Base-by-base conservation (phyloP, 305 asterid species). In the Salvia sclarea region DNA sequence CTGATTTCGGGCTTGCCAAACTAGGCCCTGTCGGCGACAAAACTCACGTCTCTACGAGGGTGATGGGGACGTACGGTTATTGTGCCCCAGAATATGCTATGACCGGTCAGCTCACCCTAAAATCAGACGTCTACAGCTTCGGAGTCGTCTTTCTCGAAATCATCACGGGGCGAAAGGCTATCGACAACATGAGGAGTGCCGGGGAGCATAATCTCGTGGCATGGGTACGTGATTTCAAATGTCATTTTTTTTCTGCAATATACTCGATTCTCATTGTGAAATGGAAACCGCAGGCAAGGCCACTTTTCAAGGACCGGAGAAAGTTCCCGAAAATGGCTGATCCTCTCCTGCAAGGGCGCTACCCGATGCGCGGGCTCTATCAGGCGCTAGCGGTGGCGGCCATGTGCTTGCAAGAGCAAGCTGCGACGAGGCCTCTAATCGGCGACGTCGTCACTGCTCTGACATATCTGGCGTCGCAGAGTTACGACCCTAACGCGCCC, bases 21-120 rank as follows among this genome's bases (percentile, higher is more conserved):
- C 78, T 95, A 49, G 99, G 99, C 1, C 99, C 99, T 0, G 96
- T 95, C 43, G 99, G 99, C 6, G 99, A 94, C 71, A 86, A 91
- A 79, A 94, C 97, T 64, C 97, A 94, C 38, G 99, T 94, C 45
- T 86, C 99, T 6, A 94, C 99, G 12, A 81, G 99, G 79, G 98
- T 95, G 79, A 95, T 95, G 99, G 99, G 99, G 65, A 95, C 98
- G 3, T 92, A 95, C 10, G 99, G 99, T 45, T 95, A 95, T 74
- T 95, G 99, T 79, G 99, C 99, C 69, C 99, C 99, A 1, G 99
- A 95, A 76, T 95, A 95, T 61, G 99, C 98, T 22, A 89, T 91
- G 99, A 95, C 98, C 8, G 99, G 99, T 61, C 97, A 95, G 56
- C 99, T 95, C 70, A 95, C 99, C 18, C 70, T 89, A 68, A 89